Evolutionary conservation across 2,329 filamentous ascomycete genomes (phyloP).

Genomic region (Aureobasidium zeae): DNA sequence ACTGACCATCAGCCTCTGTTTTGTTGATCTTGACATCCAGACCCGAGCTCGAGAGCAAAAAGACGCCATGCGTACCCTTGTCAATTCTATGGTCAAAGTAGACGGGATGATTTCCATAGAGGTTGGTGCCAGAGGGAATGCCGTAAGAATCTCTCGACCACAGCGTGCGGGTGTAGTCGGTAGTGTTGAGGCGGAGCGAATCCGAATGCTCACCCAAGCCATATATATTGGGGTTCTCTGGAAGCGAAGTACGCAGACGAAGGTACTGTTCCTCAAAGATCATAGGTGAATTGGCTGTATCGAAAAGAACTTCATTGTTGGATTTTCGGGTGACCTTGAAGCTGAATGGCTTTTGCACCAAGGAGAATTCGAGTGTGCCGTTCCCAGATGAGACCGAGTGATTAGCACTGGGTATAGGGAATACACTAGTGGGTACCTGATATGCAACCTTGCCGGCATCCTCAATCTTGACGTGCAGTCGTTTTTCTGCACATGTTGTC

Average conservation of each 20-base stretch:
- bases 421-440: conserved; percentile 60
- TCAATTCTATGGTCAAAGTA: conserved; percentile 60
- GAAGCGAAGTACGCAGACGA: conserved; percentile 60
- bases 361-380: conserved; percentile 36
- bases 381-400: not conserved
- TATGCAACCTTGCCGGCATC: conserved; percentile 61
- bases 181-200: conserved; percentile 29
- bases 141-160: conserved; percentile 60
- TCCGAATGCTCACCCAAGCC: conserved; percentile 72
- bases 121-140: conserved; percentile 50
- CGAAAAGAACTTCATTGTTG: conserved; percentile 53
- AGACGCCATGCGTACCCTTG: conserved; percentile 53
- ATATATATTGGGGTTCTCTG: conserved; percentile 61
- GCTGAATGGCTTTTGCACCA: conserved; percentile 52
- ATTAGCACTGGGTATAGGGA: conserved; percentile 37
- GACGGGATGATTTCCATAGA: conserved; percentile 58
- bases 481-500: conserved; percentile 24
- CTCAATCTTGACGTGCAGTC: conserved; percentile 64
- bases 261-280: conserved; percentile 74
- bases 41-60: conserved; percentile 61
- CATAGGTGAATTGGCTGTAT: conserved; percentile 56
- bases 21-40: conserved; percentile 71
- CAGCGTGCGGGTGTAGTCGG: conserved; percentile 27
- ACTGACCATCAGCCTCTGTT: conserved; percentile 50
- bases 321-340: conserved; percentile 55